A percentile compares a stretch with the other conserved stretches of the same genome.
These are phyloP conservation scores for Phyllachora maydis DNA, from an alignment of 2,329 filamentous ascomycete species.

Conservation along the genomic window DNA sequence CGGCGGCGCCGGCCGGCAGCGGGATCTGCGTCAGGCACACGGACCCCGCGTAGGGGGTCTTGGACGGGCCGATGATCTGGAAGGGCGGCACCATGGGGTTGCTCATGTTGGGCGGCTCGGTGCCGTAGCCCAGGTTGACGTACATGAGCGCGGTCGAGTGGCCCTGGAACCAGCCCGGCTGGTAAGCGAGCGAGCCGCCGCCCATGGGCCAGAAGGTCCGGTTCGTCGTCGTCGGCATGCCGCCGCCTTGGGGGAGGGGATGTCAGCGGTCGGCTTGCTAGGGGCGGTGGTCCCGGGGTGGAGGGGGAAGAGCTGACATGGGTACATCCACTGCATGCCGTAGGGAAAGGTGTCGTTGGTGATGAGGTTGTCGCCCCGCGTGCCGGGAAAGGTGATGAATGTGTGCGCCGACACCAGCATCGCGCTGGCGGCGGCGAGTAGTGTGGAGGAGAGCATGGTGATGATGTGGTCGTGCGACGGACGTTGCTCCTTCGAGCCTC, in stretches of 20 bases:
- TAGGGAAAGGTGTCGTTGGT: conserved; percentile 64
- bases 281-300: neutral
- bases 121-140: conserved; percentile 77
- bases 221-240: conserved; percentile 56
- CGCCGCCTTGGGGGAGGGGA: conserved; percentile 49
- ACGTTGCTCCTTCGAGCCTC: too few relatives aligned
- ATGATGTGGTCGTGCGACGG: conserved; percentile 3
- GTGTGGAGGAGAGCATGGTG: conserved; percentile 24
- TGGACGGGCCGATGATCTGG: conserved; percentile 62
- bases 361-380: conserved; percentile 70
- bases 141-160: conserved; percentile 69
- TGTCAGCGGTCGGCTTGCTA: conserved; percentile 1
- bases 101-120: conserved; percentile 64
- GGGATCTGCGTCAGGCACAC: conserved; percentile 84
- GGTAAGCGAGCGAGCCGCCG: conserved; percentile 74
- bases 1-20: conserved; percentile 48
- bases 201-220: conserved; percentile 78
- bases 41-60: conserved; percentile 68
- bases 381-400: conserved; percentile 73
- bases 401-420: conserved; percentile 44
- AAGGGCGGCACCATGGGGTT: conserved; percentile 63
- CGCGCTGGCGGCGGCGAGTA: conserved; percentile 21
- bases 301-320: conserved; percentile 41
- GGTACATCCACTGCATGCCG: conserved; percentile 91
- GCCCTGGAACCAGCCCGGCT: conserved; percentile 91